Base-by-base conservation (phyloP, 1,284 basidiomycete genomes). In the Athelia psychrophila region DNA sequence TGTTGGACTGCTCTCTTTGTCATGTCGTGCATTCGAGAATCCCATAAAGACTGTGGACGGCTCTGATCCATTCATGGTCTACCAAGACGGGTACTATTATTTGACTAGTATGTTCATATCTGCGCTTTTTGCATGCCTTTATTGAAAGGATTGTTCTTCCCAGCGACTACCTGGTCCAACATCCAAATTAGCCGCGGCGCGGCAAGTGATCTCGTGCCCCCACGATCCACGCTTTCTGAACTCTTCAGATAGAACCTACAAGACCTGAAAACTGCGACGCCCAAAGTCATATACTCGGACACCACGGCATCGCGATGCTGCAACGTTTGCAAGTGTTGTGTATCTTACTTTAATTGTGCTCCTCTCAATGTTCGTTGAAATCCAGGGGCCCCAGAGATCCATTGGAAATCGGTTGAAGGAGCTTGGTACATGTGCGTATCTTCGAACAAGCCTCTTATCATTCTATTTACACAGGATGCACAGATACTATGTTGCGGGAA, bases 21-120 rank as follows among this genome's bases (percentile, higher is more conserved):
- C 44, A 8, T 46, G 25, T n/a, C 15, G 16, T n/a, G 44, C 8
- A 9, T 46, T 46, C 44, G n/a, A 20, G 8, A 46, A 46, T 30
- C 44, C 44, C 15, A 23, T 46, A 6, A 46, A 46, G 44, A 22
- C 44, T 5, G 20, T 24, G 6, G n/a, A 8, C 44, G 44, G 44
- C 20, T 24, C 22, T 6, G 44, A 46, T 30, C 44, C 44, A 6
- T 46, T 46, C 44, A 46, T 46, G 44, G 44, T 46, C 9, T 46
- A 46, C n/a, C 25, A 13, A 9, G 44, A 23, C 8, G 44, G 44
- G 8, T 46, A 46, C 24, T 42, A 42, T 42, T 42, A 42, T 16
- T 16, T 42, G 20, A 42, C 38, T 5, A 42, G 38, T 42, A 22
- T 9, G n/a, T 42, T 42, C 38, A 5, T 9, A 6, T 42, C 20